Evolutionary conservation across 139 green algal genomes (phyloP).

Genomic region (Spirogloea muscicola): DNA sequence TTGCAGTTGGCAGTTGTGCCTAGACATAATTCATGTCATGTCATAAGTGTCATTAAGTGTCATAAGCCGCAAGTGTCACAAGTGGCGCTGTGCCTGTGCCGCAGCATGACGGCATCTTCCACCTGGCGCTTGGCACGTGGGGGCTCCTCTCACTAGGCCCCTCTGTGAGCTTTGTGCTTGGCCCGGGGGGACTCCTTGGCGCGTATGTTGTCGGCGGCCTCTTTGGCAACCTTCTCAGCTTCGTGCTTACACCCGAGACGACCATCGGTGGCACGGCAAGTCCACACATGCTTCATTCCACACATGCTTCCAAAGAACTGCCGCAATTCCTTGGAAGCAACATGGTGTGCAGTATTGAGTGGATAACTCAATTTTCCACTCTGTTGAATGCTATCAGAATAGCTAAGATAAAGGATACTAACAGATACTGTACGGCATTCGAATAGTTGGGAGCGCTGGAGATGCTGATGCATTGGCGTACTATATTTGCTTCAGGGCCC

Average conservation of each 20-base stretch:
- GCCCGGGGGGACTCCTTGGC: constrained; percentile 1
- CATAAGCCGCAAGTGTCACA: no score
- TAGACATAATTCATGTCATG: no score
- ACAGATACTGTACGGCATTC: background rate
- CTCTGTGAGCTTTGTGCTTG: constrained; percentile 6
- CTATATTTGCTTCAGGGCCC: constrained; percentile 3
- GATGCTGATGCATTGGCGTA: background rate
- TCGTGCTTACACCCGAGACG: constrained; percentile 8
- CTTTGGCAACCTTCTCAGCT: constrained; percentile 26
- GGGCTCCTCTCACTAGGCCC: background rate
- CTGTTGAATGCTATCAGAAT: background rate
- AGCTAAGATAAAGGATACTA: background rate
- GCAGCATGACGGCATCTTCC: constrained; percentile 27
- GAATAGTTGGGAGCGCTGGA: no score
- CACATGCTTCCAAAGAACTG: no score
- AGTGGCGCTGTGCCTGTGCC: no score
- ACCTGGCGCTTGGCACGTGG: constrained; percentile 3
- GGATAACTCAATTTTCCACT: no score
- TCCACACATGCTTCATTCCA: background rate
- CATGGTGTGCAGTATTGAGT: background rate
- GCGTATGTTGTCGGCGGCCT: constrained; percentile 1
- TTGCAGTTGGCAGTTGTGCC: no score
- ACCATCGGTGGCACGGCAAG: constrained; percentile 33
- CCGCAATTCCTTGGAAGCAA: background rate
- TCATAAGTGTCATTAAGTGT: no score